These are phyloP conservation scores for Thelonectria discophora DNA, from an alignment of 2,329 filamentous ascomycete species.

Conservation along the genomic window DNA sequence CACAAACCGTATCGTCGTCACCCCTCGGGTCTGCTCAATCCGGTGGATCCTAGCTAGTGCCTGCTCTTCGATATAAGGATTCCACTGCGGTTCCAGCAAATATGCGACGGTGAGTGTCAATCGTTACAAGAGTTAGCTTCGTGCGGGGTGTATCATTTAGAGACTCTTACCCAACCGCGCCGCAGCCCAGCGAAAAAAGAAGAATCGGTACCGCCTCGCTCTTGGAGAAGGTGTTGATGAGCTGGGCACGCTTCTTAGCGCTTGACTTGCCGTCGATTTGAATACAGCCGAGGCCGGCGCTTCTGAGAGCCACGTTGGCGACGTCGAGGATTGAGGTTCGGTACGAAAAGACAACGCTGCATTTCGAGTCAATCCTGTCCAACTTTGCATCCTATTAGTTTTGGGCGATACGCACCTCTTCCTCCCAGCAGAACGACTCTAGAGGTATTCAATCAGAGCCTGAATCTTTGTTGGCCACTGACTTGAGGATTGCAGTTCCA, in stretches of 20 bases:
- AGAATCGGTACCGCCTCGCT: neutral
- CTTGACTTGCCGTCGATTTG: neutral
- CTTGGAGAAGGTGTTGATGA: neutral
- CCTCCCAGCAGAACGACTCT: neutral
- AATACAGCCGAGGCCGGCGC: neutral
- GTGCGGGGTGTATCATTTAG: neutral
- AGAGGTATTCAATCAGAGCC: slow-evolving; percentile 1
- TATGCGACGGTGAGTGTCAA: slow-evolving; percentile 4
- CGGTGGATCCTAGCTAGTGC: slow-evolving; percentile 5
- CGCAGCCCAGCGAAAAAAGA: neutral
- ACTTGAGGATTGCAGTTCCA: neutral
- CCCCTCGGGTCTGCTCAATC: slow-evolving; percentile 2
- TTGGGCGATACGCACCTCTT: neutral
- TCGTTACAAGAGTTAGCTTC: slow-evolving; percentile 3
- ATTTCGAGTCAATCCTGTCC: too few relatives aligned
- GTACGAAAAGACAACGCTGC: slow-evolving; percentile 5
- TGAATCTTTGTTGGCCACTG: slow-evolving; percentile 6
- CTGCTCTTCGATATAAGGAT: slow-evolving; percentile 3
- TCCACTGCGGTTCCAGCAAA: slow-evolving; percentile 7
- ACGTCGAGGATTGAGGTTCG: neutral
- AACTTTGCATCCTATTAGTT: too few relatives aligned
- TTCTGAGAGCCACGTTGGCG: neutral
- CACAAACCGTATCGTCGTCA: slow-evolving; percentile 4
- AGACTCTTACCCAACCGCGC: slow-evolving; percentile 3
- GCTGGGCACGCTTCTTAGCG: neutral